These are phyloP conservation scores for Brassica cretica DNA, from an alignment of 345 rosid genomes.

Conservation along the genomic window DNA sequence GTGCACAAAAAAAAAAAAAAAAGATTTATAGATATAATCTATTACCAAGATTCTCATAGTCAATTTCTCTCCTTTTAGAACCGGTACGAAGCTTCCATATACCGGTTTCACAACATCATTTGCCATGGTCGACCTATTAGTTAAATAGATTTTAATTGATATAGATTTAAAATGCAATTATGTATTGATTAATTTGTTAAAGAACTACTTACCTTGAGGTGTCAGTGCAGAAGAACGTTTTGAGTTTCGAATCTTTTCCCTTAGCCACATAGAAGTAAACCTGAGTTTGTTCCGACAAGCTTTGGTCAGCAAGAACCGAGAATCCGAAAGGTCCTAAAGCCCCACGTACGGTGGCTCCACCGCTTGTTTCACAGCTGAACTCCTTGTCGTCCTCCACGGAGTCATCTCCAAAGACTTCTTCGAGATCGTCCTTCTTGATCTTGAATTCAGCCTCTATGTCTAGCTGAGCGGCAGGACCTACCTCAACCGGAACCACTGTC, in stretches of 20 bases:
- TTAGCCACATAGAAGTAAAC: constrained; percentile 61
- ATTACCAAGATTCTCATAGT: constrained; percentile 69
- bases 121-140: constrained; percentile 68
- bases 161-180: not conserved
- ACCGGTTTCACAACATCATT: constrained; percentile 57
- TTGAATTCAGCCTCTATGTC: constrained; percentile 71
- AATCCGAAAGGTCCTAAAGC: constrained; percentile 80
- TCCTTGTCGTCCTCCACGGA: constrained; percentile 36
- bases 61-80: constrained; percentile 68
- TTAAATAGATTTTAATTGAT: not conserved
- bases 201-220: constrained; percentile 56
- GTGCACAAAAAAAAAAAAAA: no score
- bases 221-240: constrained; percentile 69
- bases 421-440: constrained; percentile 30
- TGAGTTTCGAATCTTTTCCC: constrained; percentile 39
- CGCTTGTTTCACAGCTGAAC: constrained; percentile 42
- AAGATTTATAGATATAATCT: not conserved
- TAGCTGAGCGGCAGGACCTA: constrained; percentile 69
- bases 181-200: not conserved
- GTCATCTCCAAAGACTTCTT: constrained; percentile 36
- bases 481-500: constrained; percentile 54
- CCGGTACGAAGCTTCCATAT: constrained; percentile 66
- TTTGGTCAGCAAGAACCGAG: constrained; percentile 61
- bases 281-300: constrained; percentile 76
- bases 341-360: constrained; percentile 57